A percentile compares a stretch with the other conserved stretches of the same genome.
phyloP scores from a whole-genome alignment of 192 early-diverging fungal species.

The Podila horticola region DNA sequence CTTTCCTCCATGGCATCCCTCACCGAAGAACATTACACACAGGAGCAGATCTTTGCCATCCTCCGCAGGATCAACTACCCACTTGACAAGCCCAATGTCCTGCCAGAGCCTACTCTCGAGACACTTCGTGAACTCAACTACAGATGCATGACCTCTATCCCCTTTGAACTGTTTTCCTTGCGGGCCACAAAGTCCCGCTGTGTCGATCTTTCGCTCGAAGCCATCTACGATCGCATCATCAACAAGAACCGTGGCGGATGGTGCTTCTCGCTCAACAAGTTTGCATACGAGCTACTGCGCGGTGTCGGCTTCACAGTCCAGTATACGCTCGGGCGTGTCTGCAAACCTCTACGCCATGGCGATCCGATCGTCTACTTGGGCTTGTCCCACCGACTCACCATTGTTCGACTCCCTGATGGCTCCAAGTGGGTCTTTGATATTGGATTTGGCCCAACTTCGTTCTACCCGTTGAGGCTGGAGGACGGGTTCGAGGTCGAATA shows the following conservation, averaged over 20 bases:
- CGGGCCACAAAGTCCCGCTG: constrained; percentile 11
- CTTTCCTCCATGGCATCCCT: background rate
- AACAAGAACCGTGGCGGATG: constrained; percentile 33
- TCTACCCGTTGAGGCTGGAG: constrained; percentile 14
- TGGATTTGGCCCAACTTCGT: constrained; percentile 16
- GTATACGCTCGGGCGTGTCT: constrained; percentile 20
- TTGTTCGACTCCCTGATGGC: constrained; percentile 13
- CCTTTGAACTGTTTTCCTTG: constrained; percentile 23
- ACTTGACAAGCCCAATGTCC: constrained; percentile 7
- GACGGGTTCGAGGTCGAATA: constrained; percentile 18
- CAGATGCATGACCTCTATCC: constrained; percentile 19
- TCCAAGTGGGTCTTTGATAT: constrained; percentile 31
- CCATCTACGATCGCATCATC: constrained; percentile 25
- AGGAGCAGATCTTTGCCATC: constrained; percentile 24
- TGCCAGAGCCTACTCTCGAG: constrained; percentile 19
- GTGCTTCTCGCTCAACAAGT: constrained; percentile 34
- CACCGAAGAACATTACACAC: constrained; percentile 14
- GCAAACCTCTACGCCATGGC: constrained; percentile 9
- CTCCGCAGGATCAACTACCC: constrained; percentile 19
- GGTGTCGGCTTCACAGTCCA: constrained; percentile 22
- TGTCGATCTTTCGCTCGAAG: constrained; percentile 27
- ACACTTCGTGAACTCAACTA: constrained; percentile 25
- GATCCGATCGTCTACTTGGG: constrained; percentile 4
- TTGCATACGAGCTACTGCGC: constrained; percentile 15
- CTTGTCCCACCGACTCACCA: constrained; percentile 19